Evolutionary conservation across 1,284 basidiomycete species (phyloP).

Genomic region (Ustilago curta): DNA sequence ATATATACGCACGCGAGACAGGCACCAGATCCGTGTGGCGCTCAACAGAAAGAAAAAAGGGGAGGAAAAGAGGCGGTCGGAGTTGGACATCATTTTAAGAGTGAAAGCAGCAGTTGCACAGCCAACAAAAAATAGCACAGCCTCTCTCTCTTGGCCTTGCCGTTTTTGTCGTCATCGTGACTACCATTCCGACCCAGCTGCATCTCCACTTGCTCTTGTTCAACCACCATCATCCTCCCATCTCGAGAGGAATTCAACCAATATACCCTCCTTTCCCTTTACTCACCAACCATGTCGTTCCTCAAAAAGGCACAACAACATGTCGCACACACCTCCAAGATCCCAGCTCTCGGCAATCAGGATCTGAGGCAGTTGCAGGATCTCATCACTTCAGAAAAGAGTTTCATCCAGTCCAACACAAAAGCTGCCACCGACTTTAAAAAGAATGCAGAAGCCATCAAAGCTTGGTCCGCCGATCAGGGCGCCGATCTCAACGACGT

Average conservation of each 20-base stretch:
- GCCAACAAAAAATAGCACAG: too few relatives aligned
- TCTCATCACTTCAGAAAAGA: slow-evolving; percentile 88
- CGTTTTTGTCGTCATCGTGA: too few relatives aligned
- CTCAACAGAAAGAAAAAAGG: too few relatives aligned
- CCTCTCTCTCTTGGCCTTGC: too few relatives aligned
- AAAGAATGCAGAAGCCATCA: slow-evolving; percentile 81
- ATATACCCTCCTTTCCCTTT: neutral
- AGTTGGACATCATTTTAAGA: too few relatives aligned
- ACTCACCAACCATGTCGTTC: slow-evolving; percentile 56
- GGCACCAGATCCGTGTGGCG: neutral
- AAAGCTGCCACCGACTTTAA: slow-evolving; percentile 77
- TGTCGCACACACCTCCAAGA: slow-evolving; percentile 84
- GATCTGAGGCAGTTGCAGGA: slow-evolving; percentile 86
- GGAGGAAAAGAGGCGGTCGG: too few relatives aligned
- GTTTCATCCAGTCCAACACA: slow-evolving; percentile 79
- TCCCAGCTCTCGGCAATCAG: slow-evolving; percentile 79
- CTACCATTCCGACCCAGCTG: too few relatives aligned
- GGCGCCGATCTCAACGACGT: slow-evolving; percentile 88
- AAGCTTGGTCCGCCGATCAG: slow-evolving; percentile 83
- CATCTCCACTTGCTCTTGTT: neutral
- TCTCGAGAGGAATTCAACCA: neutral
- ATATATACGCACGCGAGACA: neutral
- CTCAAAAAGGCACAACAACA: slow-evolving; percentile 64
- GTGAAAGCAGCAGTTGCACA: too few relatives aligned
- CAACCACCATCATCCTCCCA: slow-evolving; percentile 2